phyloP scores from a whole-genome alignment of 768 basidiomycete species.

The Leccinum uliginosum region DNA sequence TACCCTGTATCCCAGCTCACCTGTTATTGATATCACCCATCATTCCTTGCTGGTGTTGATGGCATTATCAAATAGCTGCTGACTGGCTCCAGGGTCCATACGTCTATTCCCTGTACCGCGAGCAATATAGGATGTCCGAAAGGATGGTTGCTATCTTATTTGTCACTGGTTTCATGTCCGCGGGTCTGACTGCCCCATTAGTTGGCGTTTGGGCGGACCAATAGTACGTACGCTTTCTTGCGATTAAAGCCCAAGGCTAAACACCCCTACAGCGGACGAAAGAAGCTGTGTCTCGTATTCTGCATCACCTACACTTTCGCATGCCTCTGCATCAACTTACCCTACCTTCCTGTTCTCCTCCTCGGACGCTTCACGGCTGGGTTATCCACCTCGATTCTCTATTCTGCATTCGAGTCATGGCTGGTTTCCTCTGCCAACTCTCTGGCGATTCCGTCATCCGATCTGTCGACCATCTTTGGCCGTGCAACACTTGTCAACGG shows the following conservation, averaged over 20 bases:
- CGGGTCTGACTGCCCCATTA: conserved; percentile 63
- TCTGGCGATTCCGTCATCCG: conserved; percentile 46
- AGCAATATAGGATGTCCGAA: conserved; percentile 63
- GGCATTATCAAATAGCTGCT: conserved; percentile 41
- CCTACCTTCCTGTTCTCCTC: conserved; percentile 55
- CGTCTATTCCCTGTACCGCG: conserved; percentile 68
- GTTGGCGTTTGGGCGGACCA: conserved; percentile 79
- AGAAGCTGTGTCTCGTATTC: conserved; percentile 63
- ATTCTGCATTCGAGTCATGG: conserved; percentile 77
- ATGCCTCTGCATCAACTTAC: conserved; percentile 56
- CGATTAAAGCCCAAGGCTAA: background rate
- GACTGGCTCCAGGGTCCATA: conserved; percentile 83
- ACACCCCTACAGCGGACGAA: conserved; percentile 50
- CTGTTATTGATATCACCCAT: background rate
- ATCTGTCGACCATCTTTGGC: conserved; percentile 67
- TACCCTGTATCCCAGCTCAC: background rate
- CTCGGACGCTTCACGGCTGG: conserved; percentile 65
- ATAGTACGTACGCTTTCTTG: conserved; percentile 33
- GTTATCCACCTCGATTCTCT: conserved; percentile 70
- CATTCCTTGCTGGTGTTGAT: background rate
- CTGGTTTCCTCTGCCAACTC: conserved; percentile 58
- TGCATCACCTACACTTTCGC: conserved; percentile 61
- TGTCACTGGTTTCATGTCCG: conserved; percentile 73
- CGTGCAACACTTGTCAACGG: conserved; percentile 72
- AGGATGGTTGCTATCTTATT: conserved; percentile 65